phyloP scores from a whole-genome alignment of 257 asterid genomes.

The Plectranthus barbatus region DNA sequence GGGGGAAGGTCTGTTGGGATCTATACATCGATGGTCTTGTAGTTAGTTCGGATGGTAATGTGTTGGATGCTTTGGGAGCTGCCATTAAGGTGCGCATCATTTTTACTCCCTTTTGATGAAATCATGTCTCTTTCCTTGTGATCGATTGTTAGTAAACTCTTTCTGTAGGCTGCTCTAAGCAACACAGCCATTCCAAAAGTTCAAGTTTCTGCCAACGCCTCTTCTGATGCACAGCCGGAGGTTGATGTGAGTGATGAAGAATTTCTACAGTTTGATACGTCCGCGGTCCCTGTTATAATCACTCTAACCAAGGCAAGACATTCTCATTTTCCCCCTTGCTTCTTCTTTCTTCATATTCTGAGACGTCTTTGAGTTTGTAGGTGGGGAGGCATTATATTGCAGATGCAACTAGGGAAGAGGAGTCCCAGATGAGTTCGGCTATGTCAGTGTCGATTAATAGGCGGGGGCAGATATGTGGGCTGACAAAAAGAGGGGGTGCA shows the following conservation, averaged over 20 bases:
- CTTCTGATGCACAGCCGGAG: constrained; percentile 65
- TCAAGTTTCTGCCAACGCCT: constrained; percentile 46
- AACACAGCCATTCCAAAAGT: constrained; percentile 81
- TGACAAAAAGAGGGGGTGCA: constrained; percentile 78
- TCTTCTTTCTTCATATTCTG: background rate
- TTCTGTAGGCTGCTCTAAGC: constrained; percentile 72
- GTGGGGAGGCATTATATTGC: constrained; percentile 75
- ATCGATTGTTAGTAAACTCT: background rate
- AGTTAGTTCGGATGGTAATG: constrained; percentile 86
- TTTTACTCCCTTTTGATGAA: background rate
- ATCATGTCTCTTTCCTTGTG: background rate
- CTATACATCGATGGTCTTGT: constrained; percentile 84
- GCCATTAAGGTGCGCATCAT: constrained; percentile 61
- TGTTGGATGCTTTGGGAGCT: constrained; percentile 82
- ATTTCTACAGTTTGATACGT: constrained; percentile 71
- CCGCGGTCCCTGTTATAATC: constrained; percentile 62
- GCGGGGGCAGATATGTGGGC: constrained; percentile 63
- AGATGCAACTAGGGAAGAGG: constrained; percentile 91
- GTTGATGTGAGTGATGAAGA: constrained; percentile 79
- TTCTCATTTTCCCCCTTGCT: background rate
- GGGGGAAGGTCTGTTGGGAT: constrained; percentile 94
- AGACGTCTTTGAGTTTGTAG: constrained; percentile 21
- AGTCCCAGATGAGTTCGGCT: constrained; percentile 91
- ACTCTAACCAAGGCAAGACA: constrained; percentile 65
- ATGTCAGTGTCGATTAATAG: constrained; percentile 67